A percentile compares a stretch with the other conserved stretches of the same genome.
These are phyloP conservation scores for Cercospora citrullina DNA, from an alignment of 2,329 filamentous ascomycete species.

Conservation along the genomic window DNA sequence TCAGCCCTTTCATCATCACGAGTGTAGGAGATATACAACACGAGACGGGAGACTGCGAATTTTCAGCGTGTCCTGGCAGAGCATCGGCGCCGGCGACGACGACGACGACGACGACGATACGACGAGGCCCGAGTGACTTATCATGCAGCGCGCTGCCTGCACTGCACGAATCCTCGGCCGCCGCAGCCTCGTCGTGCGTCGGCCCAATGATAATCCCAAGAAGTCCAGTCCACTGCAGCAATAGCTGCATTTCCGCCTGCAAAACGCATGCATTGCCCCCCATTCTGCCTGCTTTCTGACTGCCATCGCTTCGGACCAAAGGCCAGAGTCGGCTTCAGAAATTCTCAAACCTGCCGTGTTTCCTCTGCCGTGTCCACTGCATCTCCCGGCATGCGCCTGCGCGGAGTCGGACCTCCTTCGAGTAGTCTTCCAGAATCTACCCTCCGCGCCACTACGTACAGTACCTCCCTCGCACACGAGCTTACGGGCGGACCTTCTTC, in stretches of 20 bases:
- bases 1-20: neutral
- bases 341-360: too few relatives aligned
- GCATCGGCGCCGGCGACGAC: neutral
- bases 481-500: neutral
- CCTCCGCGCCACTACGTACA: neutral
- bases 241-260: constrained; percentile 1
- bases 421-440: constrained; percentile 9
- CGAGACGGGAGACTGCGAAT: neutral
- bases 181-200: neutral
- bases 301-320: neutral
- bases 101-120: neutral
- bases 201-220: neutral
- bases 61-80: neutral
- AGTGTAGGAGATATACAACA: neutral
- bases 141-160: neutral
- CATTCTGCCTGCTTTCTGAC: neutral
- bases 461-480: neutral
- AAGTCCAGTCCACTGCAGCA: constrained; percentile 1
- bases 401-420: neutral
- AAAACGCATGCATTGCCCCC: neutral
- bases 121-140: neutral
- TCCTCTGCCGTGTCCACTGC: neutral
- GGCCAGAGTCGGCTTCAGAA: neutral
- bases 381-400: neutral
- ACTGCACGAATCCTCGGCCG: neutral